Percentiles rank a stretch among this genome's conserved stretches.
Evolutionary conservation across 345 rosid genomes (phyloP).

Genomic region (Pseudoturritis turrita): DNA sequence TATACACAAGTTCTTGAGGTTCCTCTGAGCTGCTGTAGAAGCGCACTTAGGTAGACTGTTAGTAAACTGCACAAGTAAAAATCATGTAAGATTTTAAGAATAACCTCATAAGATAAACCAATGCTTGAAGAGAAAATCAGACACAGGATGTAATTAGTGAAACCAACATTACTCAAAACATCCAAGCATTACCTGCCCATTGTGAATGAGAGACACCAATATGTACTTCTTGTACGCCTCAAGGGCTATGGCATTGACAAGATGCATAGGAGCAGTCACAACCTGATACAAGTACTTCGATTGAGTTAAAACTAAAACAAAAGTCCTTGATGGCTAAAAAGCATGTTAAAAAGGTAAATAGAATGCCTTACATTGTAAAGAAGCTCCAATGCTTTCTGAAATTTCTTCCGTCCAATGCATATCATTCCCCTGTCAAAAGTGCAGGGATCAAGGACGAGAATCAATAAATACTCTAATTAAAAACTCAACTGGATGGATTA

Average conservation of each 20-base stretch:
- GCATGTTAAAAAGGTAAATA: slow-evolving; percentile 1
- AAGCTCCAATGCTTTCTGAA: slow-evolving; percentile 89
- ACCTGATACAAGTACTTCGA: slow-evolving; percentile 44
- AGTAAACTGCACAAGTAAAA: slow-evolving; percentile 50
- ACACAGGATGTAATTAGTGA: neutral
- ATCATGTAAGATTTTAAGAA: slow-evolving; percentile 17
- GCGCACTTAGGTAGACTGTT: slow-evolving; percentile 78
- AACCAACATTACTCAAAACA: slow-evolving; percentile 11
- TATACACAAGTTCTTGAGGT: slow-evolving; percentile 42
- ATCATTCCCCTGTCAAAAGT: slow-evolving; percentile 75
- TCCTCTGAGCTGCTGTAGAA: slow-evolving; percentile 83
- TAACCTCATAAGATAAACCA: slow-evolving; percentile 3
- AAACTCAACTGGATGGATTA: neutral
- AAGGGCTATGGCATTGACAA: slow-evolving; percentile 70
- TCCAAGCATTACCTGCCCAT: slow-evolving; percentile 61
- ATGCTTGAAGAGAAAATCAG: slow-evolving; percentile 2
- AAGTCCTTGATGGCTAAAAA: neutral
- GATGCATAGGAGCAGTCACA: slow-evolving; percentile 90
- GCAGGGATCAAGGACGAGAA: neutral
- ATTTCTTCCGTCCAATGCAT: slow-evolving; percentile 79
- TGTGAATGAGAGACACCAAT: slow-evolving; percentile 74
- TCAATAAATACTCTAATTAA: neutral
- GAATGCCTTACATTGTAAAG: slow-evolving; percentile 55
- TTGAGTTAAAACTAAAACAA: slow-evolving; percentile 6
- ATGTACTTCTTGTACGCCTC: slow-evolving; percentile 93